These are phyloP conservation scores for Tilletia walkeri DNA, from an alignment of 1,284 basidiomycete species.

Conservation along the genomic window DNA sequence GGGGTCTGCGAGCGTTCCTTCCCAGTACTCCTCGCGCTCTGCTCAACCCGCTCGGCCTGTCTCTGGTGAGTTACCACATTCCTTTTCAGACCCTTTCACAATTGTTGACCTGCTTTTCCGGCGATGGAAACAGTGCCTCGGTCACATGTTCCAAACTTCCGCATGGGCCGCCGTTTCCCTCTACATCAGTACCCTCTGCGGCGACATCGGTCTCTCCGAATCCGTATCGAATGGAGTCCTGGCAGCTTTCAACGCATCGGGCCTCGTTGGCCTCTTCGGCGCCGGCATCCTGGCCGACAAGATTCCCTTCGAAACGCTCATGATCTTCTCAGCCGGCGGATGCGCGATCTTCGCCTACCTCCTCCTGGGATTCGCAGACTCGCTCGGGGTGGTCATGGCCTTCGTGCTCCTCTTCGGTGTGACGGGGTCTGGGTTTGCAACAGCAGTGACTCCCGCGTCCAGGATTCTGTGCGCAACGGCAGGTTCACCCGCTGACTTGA, in stretches of 20 bases:
- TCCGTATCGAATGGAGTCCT: constrained; percentile 38
- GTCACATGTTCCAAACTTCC: constrained; percentile 29
- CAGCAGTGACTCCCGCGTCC: constrained; percentile 2
- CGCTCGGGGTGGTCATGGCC: constrained; percentile 36
- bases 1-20: not conserved
- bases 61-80: not conserved
- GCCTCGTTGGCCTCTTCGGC: constrained; percentile 35
- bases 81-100: not conserved
- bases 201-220: constrained; percentile 35
- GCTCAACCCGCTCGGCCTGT: not conserved
- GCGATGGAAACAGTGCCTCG: not conserved
- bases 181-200: constrained; percentile 38
- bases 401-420: constrained; percentile 41
- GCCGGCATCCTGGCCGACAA: constrained; percentile 37
- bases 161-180: constrained; percentile 42
- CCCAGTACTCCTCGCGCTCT: not conserved
- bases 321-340: constrained; percentile 31
- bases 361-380: constrained; percentile 38
- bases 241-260: constrained; percentile 42
- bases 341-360: constrained; percentile 34
- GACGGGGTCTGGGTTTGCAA: constrained; percentile 21
- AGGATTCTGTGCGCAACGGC: not conserved
- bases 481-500: not conserved
- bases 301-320: constrained; percentile 34
- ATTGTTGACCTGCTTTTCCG: no score